Base-by-base conservation (phyloP, 179 eudicot species). In the Sideroxylon spinosum region DNA sequence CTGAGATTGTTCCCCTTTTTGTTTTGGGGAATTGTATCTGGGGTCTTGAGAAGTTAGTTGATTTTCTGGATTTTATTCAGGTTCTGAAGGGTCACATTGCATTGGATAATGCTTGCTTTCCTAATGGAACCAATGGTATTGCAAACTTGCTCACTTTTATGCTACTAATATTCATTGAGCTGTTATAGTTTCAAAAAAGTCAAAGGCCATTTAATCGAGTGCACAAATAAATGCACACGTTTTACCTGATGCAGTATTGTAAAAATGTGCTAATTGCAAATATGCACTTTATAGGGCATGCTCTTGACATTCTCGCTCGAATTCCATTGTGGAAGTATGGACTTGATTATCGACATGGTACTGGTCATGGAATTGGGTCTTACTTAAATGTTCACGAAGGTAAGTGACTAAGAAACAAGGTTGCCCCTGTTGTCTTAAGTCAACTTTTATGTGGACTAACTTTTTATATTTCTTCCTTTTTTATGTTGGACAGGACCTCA, bases 331-430 rank as follows among this genome's bases (percentile, higher is more conserved):
- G 99, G 99, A 91, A 91, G 83, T 56, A 88, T 85, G 99, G 99
- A 26, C 99, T 95, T 85, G 99, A 95, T 87, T 95, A 90, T 78
- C 90, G 93, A 80, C 99, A 95, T 83, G 99, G 99, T 74, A 95
- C 98, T 75, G 99, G 98, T 78, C 99, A 95, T 73, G 99, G 99
- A 63, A 84, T 95, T 60, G 99, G 99, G 60, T 92, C 95, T 74
- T 95, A 84, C 85, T 87, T 95, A 80, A 89, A 93, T 86, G 99
- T 95, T 77, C 98, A 95, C 74, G 99, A 95, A 90, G 99, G 99
- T 85, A 82, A 85, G 89, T 84, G 26, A 78, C 57, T 22, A 9
- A 4, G 13, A 76, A 60, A 16, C 59, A 25, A 12, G 59, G 20
- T 74, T 60, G 20, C 29, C 70, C 44, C 78, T 64, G 55, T 55